phyloP scores from a whole-genome alignment of 345 rosid genomes.

The Linum usitatissimum region DNA sequence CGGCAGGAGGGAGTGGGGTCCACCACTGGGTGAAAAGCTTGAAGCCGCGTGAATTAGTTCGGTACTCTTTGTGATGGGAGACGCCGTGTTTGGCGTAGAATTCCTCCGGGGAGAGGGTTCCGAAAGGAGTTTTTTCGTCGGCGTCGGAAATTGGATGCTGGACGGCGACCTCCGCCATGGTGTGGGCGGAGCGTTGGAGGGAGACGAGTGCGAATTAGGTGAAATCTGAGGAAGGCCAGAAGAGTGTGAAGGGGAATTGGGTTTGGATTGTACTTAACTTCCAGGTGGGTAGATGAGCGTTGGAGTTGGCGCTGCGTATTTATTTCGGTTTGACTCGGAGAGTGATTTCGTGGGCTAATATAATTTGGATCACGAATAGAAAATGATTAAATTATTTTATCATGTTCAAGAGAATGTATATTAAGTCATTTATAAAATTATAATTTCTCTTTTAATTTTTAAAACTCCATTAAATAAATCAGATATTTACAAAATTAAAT shows the following conservation, averaged over 20 bases:
- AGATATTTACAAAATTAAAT: no score
- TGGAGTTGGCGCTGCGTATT: no score
- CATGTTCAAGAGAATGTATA: no score
- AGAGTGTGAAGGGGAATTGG: neutral
- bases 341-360: no score
- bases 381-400: no score
- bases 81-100: conserved; percentile 76
- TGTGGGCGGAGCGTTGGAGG: neutral
- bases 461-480: no score
- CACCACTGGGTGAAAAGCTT: conserved; percentile 83
- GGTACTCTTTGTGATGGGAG: conserved; percentile 51
- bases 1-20: conserved; percentile 51
- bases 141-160: conserved; percentile 70
- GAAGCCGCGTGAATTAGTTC: conserved; percentile 67
- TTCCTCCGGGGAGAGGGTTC: conserved; percentile 44
- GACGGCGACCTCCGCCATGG: conserved; percentile 17
- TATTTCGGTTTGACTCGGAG: no score
- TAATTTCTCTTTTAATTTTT: no score
- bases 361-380: no score
- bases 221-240: neutral
- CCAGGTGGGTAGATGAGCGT: no score
- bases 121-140: conserved; percentile 52
- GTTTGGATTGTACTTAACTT: neutral
- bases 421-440: no score
- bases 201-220: neutral